A percentile compares a stretch with the other conserved stretches of the same genome.
phyloP scores from a whole-genome alignment of 208 protist genomes.

The Leishmania lainsoni region DNA sequence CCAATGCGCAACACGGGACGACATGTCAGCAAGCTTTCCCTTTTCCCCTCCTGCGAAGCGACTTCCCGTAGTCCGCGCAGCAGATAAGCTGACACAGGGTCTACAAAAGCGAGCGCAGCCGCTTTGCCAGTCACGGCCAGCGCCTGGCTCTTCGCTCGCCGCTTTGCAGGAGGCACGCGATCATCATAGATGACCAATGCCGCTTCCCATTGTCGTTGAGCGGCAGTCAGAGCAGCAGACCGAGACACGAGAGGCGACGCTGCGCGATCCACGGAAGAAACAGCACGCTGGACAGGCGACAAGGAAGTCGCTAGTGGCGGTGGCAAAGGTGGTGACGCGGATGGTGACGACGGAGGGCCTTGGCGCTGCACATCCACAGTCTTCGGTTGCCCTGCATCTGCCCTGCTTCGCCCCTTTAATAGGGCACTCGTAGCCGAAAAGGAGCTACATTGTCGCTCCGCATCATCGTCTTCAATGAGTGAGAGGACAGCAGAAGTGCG shows the following conservation, averaged over 20 bases:
- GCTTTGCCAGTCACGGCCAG: background rate
- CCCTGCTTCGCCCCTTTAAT: background rate
- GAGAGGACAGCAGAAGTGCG: background rate
- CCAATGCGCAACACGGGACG: conserved; percentile 9
- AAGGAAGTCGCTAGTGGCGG: background rate
- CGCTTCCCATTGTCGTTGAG: conserved; percentile 24
- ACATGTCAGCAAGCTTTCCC: background rate
- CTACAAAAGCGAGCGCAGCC: background rate
- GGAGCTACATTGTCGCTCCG: background rate
- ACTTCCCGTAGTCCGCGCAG: background rate
- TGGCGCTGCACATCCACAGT: background rate
- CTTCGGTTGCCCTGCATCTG: background rate
- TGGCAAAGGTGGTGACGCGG: conserved; percentile 4
- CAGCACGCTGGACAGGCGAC: background rate
- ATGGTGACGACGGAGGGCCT: background rate
- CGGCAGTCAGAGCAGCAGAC: conserved; percentile 3
- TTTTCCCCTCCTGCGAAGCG: background rate
- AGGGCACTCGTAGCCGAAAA: background rate
- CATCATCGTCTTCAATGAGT: conserved; percentile 4
- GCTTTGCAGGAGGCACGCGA: conserved; percentile 22
- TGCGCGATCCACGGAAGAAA: background rate
- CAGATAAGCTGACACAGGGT: background rate
- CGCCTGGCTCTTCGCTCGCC: conserved; percentile 8
- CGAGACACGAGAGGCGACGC: background rate
- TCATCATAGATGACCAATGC: conserved; percentile 30